Evolutionary conservation across 345 rosid species (phyloP).

Genomic region (Populus deltoides): DNA sequence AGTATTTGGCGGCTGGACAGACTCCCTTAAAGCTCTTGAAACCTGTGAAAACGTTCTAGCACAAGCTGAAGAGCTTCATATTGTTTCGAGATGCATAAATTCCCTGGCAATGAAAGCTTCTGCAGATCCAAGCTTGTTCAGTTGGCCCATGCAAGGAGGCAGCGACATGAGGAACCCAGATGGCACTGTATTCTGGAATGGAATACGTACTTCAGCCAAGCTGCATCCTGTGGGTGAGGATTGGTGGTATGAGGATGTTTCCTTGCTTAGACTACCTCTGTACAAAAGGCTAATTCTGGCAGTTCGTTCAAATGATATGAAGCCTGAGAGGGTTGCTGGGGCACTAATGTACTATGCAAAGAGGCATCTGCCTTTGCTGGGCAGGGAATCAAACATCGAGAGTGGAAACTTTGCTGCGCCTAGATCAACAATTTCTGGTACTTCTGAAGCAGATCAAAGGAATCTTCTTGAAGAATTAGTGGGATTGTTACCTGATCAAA

Average conservation of each 20-base stretch:
- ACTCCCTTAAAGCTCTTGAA: constrained; percentile 67
- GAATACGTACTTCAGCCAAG: constrained; percentile 45
- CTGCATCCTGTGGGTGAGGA: constrained; percentile 41
- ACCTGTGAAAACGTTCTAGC: constrained; percentile 60
- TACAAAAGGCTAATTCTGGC: constrained; percentile 65
- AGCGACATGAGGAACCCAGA: constrained; percentile 29
- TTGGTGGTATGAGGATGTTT: constrained; percentile 90
- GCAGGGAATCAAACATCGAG: constrained; percentile 43
- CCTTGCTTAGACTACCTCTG: constrained; percentile 48
- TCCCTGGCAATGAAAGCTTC: constrained; percentile 82
- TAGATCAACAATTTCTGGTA: constrained; percentile 28
- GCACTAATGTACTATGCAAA: constrained; percentile 64
- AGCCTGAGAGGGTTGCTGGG: constrained; percentile 52
- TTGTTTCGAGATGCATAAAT: constrained; percentile 71
- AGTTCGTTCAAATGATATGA: constrained; percentile 53
- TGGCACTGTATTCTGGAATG: constrained; percentile 61
- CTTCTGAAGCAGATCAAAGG: constrained; percentile 47
- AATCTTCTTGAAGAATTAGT: constrained; percentile 72
- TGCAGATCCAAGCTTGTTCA: constrained; percentile 55
- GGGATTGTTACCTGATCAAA: constrained; percentile 57
- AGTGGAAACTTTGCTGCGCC: constrained; percentile 25
- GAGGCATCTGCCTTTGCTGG: constrained; percentile 65
- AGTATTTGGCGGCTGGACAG: constrained; percentile 59
- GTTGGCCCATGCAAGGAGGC: constrained; percentile 54
- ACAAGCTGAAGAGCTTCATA: constrained; percentile 69